Base-by-base conservation (phyloP, 2,329 filamentous ascomycete species). In the Hirsutella thompsonii region DNA sequence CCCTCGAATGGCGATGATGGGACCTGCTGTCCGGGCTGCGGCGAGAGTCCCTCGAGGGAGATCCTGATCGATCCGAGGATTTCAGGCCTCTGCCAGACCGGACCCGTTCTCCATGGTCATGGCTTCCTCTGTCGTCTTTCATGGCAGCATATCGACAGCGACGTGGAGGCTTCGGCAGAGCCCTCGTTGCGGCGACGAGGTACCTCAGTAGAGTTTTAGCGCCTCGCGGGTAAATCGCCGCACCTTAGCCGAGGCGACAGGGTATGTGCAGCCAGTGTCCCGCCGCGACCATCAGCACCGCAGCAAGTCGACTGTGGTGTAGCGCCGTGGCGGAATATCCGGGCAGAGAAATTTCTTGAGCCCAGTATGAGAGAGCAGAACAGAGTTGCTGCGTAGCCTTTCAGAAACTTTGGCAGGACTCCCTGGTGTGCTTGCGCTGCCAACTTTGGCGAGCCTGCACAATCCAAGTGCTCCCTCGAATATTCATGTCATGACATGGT, bases 141-240 rank as follows among this genome's bases (percentile, higher is more conserved):
- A 64, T 64, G 56, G 60, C 58, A 60, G 55, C 59, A 64, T 63
- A 49, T 56, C 53, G 55, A 55, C 51, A 53, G 50, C 53, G 55
- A 56, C 51, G 55, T 51, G 52, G 52, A 60, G 53, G 49, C 51
- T 52, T 52, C 50, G 54, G 46, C 53, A 49, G 47, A 46, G 51
- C 50, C 50, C 52, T 46, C 54, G 54, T 53, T 18, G 32, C 32
- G 30, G 30, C 30, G 32, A 26, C 32, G 14, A n/a, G 52, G 48
- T 51, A 49, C 49, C 47, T 48, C 42, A 33, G 51, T 58, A 52
- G 56, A 62, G 57, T 61, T 63, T 63, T 60, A 63, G 60, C 54
- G 52, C 50, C 51, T 50, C 50, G 51, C 50, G 49, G 49, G 48
- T 54, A 59, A 60, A 58, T 59, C 50, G 55, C 59, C 59, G 59